Evolutionary conservation across 108 stramenopile genomes (phyloP).

Genomic region (Epithemia pelagica): DNA sequence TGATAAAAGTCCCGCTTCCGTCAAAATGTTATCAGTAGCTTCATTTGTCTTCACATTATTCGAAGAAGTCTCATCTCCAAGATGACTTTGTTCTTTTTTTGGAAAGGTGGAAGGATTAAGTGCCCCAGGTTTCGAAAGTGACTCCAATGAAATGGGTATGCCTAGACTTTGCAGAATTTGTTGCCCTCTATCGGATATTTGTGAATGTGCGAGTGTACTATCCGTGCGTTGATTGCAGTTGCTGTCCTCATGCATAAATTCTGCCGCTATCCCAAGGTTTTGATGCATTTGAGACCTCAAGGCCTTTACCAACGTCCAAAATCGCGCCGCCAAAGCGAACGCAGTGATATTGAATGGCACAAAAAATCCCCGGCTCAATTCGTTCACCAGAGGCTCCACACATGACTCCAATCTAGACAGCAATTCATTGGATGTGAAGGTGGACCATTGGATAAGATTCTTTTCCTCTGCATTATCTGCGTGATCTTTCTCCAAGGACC

Average conservation of each 20-base stretch:
- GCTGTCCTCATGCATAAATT: not conserved
- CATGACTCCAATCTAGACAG: not conserved
- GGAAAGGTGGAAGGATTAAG: too few relatives aligned
- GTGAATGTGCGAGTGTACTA: constrained; percentile 2
- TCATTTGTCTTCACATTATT: too few relatives aligned
- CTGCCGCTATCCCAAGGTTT: not conserved
- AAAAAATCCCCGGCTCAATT: not conserved
- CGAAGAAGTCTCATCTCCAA: too few relatives aligned
- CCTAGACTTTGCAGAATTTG: not conserved
- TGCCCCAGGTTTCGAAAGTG: too few relatives aligned
- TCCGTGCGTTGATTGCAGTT: too few relatives aligned
- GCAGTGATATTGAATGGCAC: not conserved
- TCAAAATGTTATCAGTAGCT: too few relatives aligned
- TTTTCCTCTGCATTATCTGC: not conserved
- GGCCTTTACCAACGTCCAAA: not conserved
- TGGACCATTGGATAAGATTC: not conserved
- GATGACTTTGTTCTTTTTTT: too few relatives aligned
- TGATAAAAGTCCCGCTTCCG: too few relatives aligned
- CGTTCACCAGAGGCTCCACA: not conserved
- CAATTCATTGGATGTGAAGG: not conserved
- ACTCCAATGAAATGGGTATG: constrained; percentile 14
- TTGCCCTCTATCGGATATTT: not conserved
- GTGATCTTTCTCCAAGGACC: not conserved
- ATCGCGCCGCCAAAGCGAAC: not conserved
- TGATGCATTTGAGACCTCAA: not conserved